Base-by-base conservation (phyloP, 2,329 filamentous ascomycete genomes). In the Cytospora paraplurivora region DNA sequence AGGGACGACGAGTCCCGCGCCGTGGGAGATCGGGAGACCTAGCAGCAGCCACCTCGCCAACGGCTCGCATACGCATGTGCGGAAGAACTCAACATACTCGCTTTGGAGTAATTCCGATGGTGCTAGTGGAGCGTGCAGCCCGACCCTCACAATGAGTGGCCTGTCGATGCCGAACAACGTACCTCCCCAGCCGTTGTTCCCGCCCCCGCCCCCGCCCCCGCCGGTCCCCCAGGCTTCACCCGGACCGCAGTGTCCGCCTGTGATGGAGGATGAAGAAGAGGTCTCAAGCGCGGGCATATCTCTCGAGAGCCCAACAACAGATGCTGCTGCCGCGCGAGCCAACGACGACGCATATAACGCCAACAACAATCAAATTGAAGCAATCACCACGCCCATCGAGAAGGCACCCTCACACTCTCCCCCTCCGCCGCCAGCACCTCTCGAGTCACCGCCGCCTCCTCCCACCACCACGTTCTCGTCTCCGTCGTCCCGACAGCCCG, bases 81-180 rank as follows among this genome's bases (percentile, higher is more conserved):
- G 82, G 37, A 83, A 82, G 67, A 81, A 78, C 59, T 85, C 83
- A 17, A 71, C 77, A 2, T 69, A 83, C 59, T 84, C 83, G 6
- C 68, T 79, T 15, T 77, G 78, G 65, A 82, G 79, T 62, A 77
- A 81, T 21, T 82, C 81, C 10, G 82, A 82, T 27, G 74, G 73
- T 7, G 76, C 72, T 1, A 83, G 82, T 63, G 74, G 74, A 4
- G 71, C 79, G 0, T 81, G 78, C 7, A 85, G 83, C 54, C 83
- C 83, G 10, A 85, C 81, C 0, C 68, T 84, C 53, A 81, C 79
- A 27, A 76, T 79, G 72, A 27, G 27, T 27, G n/a, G 71, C 71
- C 17, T 69, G 62, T 15, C 56, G 63, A 1, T 66, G 63, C 7
- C 66, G 56, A 60, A 52, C 62, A 62, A 53, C 52, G 33, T 50